These are phyloP conservation scores for Blastomyces emzantsi DNA, from an alignment of 2,329 filamentous ascomycete genomes.

Conservation along the genomic window DNA sequence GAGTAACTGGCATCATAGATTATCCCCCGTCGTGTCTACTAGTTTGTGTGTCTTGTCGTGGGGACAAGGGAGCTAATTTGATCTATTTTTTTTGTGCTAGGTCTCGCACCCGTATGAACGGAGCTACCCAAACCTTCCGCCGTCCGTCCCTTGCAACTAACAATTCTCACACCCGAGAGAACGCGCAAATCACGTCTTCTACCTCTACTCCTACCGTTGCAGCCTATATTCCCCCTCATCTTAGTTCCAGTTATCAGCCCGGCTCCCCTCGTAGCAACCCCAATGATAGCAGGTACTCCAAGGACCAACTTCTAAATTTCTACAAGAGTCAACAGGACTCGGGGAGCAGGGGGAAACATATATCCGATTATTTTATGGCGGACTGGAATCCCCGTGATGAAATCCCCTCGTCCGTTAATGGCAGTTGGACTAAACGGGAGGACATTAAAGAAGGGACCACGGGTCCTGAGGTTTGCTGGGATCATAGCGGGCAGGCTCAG, in stretches of 20 bases:
- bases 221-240: slow-evolving; percentile 54
- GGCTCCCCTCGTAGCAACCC: slow-evolving; percentile 44
- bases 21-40: neutral
- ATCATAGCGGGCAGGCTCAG: slow-evolving; percentile 57
- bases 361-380: slow-evolving; percentile 60
- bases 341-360: slow-evolving; percentile 48
- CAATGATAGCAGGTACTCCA: slow-evolving; percentile 58
- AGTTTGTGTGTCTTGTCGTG: neutral
- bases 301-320: slow-evolving; percentile 68
- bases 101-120: slow-evolving; percentile 54
- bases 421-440: slow-evolving; percentile 65
- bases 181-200: slow-evolving; percentile 32
- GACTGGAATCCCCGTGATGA: slow-evolving; percentile 69
- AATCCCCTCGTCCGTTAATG: slow-evolving; percentile 50
- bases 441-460: slow-evolving; percentile 65
- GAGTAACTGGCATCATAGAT: neutral
- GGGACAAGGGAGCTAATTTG: slow-evolving; percentile 5
- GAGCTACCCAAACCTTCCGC: slow-evolving; percentile 59
- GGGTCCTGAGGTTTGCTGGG: slow-evolving; percentile 91
- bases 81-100: slow-evolving; percentile 27
- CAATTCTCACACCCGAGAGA: slow-evolving; percentile 39
- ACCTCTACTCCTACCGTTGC: slow-evolving; percentile 34
- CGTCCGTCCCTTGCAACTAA: slow-evolving; percentile 53
- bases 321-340: slow-evolving; percentile 52
- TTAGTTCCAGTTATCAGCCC: slow-evolving; percentile 43